Percentiles rank a stretch among this genome's conserved stretches.
Conservation (phyloP, 257 asterid genomes). For the Anisodus acutangulus region DNA sequence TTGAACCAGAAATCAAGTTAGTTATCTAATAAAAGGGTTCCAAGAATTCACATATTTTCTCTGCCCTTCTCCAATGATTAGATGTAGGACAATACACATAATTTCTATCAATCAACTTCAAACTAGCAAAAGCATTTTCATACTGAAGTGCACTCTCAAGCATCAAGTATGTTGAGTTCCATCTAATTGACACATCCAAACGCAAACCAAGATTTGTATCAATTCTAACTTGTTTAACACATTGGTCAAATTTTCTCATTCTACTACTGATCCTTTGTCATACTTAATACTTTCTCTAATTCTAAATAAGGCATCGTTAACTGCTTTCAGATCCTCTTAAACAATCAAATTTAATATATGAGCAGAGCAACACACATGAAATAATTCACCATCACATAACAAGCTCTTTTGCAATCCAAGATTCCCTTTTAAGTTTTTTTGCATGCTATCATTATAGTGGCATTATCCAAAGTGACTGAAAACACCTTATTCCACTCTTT, state of each 20-base stretch:
- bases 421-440: background rate
- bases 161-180: background rate
- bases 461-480: background rate
- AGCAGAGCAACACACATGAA: background rate
- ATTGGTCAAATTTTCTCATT: background rate
- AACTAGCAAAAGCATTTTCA: background rate
- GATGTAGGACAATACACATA: background rate
- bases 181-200: background rate
- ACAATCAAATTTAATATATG: background rate
- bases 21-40: background rate
- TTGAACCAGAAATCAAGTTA: background rate
- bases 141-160: background rate
- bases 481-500: background rate
- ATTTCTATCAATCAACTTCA: background rate
- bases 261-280: background rate
- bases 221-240: background rate
- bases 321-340: background rate
- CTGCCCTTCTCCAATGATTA: background rate
- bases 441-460: background rate
- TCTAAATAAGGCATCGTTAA: background rate
- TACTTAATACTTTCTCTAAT: background rate
- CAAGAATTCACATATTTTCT: background rate
- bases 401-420: background rate
- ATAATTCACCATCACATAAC: background rate
- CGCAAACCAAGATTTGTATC: background rate